A percentile compares a stretch with the other conserved stretches of the same genome.
These are phyloP conservation scores for Daldinia bambusicola DNA, from an alignment of 495 filamentous ascomycete genomes.

Conservation along the genomic window DNA sequence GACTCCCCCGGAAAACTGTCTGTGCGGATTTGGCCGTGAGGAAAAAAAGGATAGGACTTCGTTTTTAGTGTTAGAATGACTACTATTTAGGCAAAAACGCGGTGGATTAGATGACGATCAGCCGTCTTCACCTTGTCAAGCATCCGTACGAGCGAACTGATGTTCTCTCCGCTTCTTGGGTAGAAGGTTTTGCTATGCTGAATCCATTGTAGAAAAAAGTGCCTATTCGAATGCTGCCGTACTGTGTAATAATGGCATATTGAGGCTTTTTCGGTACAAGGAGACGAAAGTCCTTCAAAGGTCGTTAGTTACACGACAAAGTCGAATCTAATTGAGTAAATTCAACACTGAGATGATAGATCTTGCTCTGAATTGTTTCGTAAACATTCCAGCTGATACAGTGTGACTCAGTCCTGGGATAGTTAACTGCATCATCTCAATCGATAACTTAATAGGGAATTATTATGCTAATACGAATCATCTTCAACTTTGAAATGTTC, in stretches of 20 bases:
- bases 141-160: neutral
- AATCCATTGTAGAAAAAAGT: neutral
- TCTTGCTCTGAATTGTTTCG: neutral
- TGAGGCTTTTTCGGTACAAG: neutral
- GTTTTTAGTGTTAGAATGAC: neutral
- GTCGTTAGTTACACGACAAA: neutral
- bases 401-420: neutral
- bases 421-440: no score
- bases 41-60: neutral
- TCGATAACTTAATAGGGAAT: no score
- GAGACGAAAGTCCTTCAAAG: neutral
- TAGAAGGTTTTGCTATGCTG: neutral
- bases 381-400: neutral
- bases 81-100: neutral
- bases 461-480: no score
- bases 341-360: neutral
- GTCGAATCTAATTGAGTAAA: neutral
- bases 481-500: no score
- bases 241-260: neutral
- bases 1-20: neutral
- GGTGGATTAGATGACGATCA: neutral
- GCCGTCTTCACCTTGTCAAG: neutral
- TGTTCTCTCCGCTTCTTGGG: neutral
- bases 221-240: neutral
- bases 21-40: neutral